Conservation (phyloP, 2,329 filamentous ascomycete species). For the Aspergillus fumigatus region DNA sequence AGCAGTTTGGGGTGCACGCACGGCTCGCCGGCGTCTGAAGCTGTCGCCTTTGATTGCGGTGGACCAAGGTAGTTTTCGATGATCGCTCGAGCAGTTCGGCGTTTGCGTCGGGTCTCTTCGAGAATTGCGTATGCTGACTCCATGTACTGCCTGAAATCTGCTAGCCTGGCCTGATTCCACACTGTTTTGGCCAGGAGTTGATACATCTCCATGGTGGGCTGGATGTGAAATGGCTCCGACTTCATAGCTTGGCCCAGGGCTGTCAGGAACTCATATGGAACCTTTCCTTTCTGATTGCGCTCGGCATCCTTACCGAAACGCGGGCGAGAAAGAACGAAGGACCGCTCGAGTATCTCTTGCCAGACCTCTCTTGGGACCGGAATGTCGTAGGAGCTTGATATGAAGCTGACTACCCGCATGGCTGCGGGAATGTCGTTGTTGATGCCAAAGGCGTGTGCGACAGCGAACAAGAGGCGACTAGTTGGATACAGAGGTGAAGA, state of each 20-base stretch:
- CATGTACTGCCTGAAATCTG: conserved; percentile 24
- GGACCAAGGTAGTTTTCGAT: conserved; percentile 22
- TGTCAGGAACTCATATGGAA: conserved; percentile 45
- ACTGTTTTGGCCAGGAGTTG: conserved; percentile 27
- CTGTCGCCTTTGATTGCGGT: not conserved
- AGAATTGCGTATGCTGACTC: conserved; percentile 27
- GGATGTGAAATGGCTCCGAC: conserved; percentile 51
- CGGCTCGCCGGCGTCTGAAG: not conserved
- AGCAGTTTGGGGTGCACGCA: conserved; percentile 12
- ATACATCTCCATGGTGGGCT: conserved; percentile 56
- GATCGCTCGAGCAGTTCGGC: conserved; percentile 20
- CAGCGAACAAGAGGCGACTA: conserved; percentile 54
- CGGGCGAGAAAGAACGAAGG: conserved; percentile 53
- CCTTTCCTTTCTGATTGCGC: conserved; percentile 22
- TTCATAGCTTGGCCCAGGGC: conserved; percentile 59
- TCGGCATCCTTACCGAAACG: conserved; percentile 31
- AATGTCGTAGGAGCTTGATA: conserved; percentile 58
- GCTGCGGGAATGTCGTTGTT: conserved; percentile 60
- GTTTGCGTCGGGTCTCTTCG: conserved; percentile 22
- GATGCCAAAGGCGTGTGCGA: conserved; percentile 66
- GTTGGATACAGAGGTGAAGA: conserved; percentile 58
- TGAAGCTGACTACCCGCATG: conserved; percentile 56
- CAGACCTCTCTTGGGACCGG: conserved; percentile 56
- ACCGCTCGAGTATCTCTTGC: conserved; percentile 64
- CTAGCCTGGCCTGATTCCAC: conserved; percentile 16